Evolutionary conservation across 345 rosid genomes (phyloP).

Genomic region (Eucalyptus lansdowneana): DNA sequence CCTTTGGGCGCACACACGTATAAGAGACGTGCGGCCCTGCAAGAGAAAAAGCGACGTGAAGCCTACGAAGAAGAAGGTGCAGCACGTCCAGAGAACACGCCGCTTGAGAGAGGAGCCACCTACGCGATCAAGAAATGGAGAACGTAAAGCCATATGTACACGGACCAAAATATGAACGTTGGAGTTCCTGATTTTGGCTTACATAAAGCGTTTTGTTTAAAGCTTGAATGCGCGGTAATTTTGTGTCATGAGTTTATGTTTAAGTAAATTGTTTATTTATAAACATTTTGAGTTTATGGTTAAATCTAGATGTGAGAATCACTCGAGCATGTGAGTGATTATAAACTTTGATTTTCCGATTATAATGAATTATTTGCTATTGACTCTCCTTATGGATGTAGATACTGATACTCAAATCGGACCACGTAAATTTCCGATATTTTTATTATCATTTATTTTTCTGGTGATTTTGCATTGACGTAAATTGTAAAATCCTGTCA

Average conservation of each 20-base stretch:
- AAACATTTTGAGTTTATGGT: rapidly evolving
- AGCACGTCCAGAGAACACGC: no score
- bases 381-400: rapidly evolving
- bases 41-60: no score
- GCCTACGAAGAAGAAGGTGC: no score
- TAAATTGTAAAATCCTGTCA: rapidly evolving
- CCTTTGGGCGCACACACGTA: no score
- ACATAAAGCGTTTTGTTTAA: no score
- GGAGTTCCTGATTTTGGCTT: rapidly evolving
- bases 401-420: rapidly evolving
- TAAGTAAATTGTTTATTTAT: no score
- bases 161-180: no score
- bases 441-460: no score
- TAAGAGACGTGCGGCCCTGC: no score
- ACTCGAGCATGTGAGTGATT: no score
- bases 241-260: rapidly evolving
- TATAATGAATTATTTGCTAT: rapidly evolving
- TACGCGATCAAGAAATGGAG: no score
- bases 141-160: rapidly evolving
- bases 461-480: rapidly evolving
- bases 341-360: rapidly evolving
- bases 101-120: no score
- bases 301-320: rapidly evolving
- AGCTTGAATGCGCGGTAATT: rapidly evolving
- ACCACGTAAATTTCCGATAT: rapidly evolving